phyloP scores from a whole-genome alignment of 192 early-diverging fungal species.

The Thoreauomyces humboldtii region DNA sequence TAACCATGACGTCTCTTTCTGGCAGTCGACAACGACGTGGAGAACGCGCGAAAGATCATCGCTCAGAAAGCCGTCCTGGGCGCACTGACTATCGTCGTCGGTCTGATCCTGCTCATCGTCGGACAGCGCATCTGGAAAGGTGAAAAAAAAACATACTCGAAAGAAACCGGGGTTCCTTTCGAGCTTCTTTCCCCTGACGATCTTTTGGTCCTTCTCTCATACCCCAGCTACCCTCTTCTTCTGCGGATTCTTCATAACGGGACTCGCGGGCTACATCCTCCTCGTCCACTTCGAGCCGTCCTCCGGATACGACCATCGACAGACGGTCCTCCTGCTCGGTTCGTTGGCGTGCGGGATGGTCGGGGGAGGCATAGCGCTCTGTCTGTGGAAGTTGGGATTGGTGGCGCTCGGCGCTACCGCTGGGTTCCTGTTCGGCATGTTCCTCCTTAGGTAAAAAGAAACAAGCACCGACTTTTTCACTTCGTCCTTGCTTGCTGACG shows the following conservation, averaged over 20 bases:
- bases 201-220: no score
- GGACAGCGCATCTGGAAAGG: constrained; percentile 30
- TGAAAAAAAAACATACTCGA: no score
- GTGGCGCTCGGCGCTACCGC: constrained; percentile 26
- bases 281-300: constrained; percentile 26
- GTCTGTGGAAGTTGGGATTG: constrained; percentile 30
- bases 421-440: constrained; percentile 31
- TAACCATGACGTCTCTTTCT: not conserved
- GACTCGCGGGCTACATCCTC: constrained; percentile 24
- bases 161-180: no score
- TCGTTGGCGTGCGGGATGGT: constrained; percentile 32
- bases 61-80: constrained; percentile 22
- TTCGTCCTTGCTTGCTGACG: no score
- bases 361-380: constrained; percentile 29
- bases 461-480: not conserved
- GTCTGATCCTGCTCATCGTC: constrained; percentile 25
- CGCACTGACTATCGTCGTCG: constrained; percentile 20
- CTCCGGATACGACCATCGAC: constrained; percentile 19
- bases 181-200: no score
- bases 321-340: constrained; percentile 26
- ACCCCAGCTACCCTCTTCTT: constrained; percentile 26
- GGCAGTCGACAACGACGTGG: not conserved
- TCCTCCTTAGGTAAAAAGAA: constrained; percentile 12
- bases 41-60: constrained; percentile 4
- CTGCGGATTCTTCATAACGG: constrained; percentile 29